Conservation (phyloP, 495 filamentous ascomycete species). For the Cryomyces minteri region DNA sequence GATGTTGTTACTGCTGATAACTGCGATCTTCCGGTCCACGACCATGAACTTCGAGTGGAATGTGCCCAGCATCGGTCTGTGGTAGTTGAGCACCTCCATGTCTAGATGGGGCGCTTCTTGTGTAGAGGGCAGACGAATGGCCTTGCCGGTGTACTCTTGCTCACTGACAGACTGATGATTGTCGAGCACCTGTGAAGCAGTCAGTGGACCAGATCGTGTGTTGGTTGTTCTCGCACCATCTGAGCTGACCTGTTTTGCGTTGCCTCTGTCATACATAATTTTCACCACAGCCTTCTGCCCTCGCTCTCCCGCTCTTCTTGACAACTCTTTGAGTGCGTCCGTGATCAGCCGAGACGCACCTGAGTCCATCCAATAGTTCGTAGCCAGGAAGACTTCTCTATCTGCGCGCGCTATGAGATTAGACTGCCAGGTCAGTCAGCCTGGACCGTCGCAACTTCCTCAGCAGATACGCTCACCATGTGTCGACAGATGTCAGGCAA, state of each 20-base stretch:
- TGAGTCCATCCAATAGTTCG: slow-evolving; percentile 57
- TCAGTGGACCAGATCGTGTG: slow-evolving; percentile 1
- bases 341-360: slow-evolving; percentile 46
- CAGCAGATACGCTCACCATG: slow-evolving; percentile 18
- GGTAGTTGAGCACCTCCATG: slow-evolving; percentile 56
- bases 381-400: slow-evolving; percentile 52
- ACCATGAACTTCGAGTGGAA: slow-evolving; percentile 66
- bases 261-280: slow-evolving; percentile 57
- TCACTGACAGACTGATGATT: slow-evolving; percentile 40
- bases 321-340: slow-evolving; percentile 50
- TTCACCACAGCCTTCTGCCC: slow-evolving; percentile 45
- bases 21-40: slow-evolving; percentile 47
- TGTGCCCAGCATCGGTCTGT: slow-evolving; percentile 52
- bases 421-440: slow-evolving; percentile 13
- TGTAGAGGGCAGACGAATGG: slow-evolving; percentile 38
- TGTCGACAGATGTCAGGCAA: slow-evolving; percentile 54
- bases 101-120: slow-evolving; percentile 53
- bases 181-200: slow-evolving; percentile 25
- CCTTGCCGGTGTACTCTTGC: slow-evolving; percentile 34
- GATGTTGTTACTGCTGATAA: slow-evolving; percentile 61
- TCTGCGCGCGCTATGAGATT: slow-evolving; percentile 58
- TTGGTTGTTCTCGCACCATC: not conserved
- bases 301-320: slow-evolving; percentile 38
- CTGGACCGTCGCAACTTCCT: not conserved
- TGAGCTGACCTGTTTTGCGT: slow-evolving; percentile 30